A percentile compares a stretch with the other conserved stretches of the same genome.
Conservation (phyloP, 495 filamentous ascomycete genomes). For the Cudoniella acicularis region DNA sequence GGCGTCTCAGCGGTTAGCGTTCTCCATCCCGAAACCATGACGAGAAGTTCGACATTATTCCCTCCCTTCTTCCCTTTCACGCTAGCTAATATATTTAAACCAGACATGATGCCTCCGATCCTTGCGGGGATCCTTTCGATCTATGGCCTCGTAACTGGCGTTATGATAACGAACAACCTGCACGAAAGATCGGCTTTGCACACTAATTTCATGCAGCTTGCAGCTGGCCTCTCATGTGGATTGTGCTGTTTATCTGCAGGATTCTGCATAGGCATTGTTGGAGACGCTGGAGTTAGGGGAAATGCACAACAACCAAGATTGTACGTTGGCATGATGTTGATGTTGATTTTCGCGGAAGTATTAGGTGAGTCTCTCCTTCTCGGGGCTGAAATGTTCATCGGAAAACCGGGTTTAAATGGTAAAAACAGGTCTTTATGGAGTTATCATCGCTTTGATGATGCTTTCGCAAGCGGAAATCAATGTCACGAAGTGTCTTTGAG, state of each 20-base stretch:
- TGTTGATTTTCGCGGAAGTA: constrained; percentile 92
- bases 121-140: constrained; percentile 78
- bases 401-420: neutral
- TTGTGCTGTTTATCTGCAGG: constrained; percentile 68
- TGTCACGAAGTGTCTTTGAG: neutral
- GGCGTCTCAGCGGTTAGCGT: constrained; percentile 67
- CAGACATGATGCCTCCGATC: constrained; percentile 62
- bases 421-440: neutral
- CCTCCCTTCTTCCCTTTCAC: constrained; percentile 49
- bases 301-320: constrained; percentile 86
- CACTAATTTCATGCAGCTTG: constrained; percentile 43
- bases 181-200: constrained; percentile 43
- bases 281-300: constrained; percentile 81
- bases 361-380: constrained; percentile 77
- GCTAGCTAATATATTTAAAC: neutral
- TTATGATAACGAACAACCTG: constrained; percentile 42
- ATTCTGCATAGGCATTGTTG: constrained; percentile 90
- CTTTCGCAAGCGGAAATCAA: neutral
- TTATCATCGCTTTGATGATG: constrained; percentile 5
- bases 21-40: constrained; percentile 70
- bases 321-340: constrained; percentile 92
- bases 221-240: constrained; percentile 43
- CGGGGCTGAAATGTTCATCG: neutral
- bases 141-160: constrained; percentile 46
- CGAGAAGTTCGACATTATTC: constrained; percentile 54